Conservation (phyloP, 805 yeast genomes). For the Millerozyma miso region DNA sequence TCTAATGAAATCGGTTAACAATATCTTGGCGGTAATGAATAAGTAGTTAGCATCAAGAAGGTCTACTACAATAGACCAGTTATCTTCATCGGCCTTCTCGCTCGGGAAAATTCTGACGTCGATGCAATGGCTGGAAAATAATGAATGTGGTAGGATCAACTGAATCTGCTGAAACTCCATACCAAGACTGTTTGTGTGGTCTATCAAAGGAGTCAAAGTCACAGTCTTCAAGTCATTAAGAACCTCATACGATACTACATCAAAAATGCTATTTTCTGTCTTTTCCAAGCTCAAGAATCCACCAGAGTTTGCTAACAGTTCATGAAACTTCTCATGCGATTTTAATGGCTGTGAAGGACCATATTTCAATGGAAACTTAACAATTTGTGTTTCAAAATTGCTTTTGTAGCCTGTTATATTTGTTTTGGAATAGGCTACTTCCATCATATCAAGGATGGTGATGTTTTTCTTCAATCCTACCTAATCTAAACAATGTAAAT, state of each 20-base stretch:
- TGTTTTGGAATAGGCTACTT: slow-evolving; percentile 14
- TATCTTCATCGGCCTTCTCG: slow-evolving; percentile 6
- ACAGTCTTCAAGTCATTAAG: slow-evolving; percentile 28
- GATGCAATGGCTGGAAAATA: slow-evolving; percentile 14
- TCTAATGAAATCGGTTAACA: slow-evolving; percentile 39
- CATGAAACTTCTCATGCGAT: slow-evolving; percentile 22
- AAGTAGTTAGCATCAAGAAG: slow-evolving; percentile 49
- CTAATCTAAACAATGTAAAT: background rate
- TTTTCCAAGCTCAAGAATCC: slow-evolving; percentile 19
- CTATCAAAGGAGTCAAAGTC: slow-evolving; percentile 35
- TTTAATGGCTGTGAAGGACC: slow-evolving; percentile 4
- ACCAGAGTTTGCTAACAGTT: slow-evolving; percentile 16
- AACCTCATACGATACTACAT: slow-evolving; percentile 26
- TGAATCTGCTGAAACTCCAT: slow-evolving; percentile 30
- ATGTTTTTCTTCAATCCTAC: slow-evolving; percentile 5
- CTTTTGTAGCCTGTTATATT: slow-evolving; percentile 16
- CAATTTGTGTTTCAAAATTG: slow-evolving; percentile 12
- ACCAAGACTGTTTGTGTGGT: slow-evolving; percentile 29
- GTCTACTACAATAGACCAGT: slow-evolving; percentile 43
- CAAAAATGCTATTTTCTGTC: slow-evolving; percentile 18
- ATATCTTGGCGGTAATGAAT: slow-evolving; percentile 47
- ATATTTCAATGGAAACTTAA: slow-evolving; percentile 24
- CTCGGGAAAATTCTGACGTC: slow-evolving; percentile 7
- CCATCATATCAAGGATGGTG: slow-evolving; percentile 3
- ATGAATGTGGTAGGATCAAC: slow-evolving; percentile 22